These are phyloP conservation scores for Zygosaccharomyces sapae DNA, from an alignment of 1,139 yeast species.

Conservation along the genomic window DNA sequence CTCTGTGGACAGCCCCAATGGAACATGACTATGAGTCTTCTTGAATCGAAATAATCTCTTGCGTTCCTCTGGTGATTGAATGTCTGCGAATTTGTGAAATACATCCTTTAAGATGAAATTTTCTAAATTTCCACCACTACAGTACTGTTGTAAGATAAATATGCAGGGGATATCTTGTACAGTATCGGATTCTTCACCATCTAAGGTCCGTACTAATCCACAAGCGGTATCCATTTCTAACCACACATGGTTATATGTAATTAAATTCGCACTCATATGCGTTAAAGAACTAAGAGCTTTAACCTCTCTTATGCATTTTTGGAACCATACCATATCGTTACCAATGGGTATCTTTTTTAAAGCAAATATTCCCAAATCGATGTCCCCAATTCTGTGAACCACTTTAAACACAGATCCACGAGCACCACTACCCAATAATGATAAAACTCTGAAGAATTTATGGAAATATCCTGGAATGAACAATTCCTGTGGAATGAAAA, in stretches of 20 bases:
- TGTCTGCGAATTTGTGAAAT: constrained; percentile 31
- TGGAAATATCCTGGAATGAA: constrained; percentile 74
- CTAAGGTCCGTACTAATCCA: constrained; percentile 24
- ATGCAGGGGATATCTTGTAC: constrained; percentile 62
- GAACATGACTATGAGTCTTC: constrained; percentile 35
- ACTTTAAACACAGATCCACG: constrained; percentile 82
- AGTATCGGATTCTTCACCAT: constrained; percentile 16
- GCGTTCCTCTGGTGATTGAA: constrained; percentile 30
- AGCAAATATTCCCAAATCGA: constrained; percentile 74
- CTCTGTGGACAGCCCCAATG: constrained; percentile 38
- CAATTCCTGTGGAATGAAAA: constrained; percentile 30
- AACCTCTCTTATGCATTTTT: constrained; percentile 73
- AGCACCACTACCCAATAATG: constrained; percentile 70
- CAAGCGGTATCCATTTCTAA: constrained; percentile 57
- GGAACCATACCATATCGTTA: constrained; percentile 60
- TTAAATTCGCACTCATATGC: constrained; percentile 57
- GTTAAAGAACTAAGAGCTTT: constrained; percentile 49
- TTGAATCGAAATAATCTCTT: constrained; percentile 36
- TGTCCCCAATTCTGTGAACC: constrained; percentile 64
- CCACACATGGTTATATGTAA: constrained; percentile 90
- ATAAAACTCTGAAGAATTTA: constrained; percentile 56
- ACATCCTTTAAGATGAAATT: constrained; percentile 47
- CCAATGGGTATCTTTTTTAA: constrained; percentile 82
- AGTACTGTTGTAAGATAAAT: constrained; percentile 77
- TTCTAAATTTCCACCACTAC: constrained; percentile 84